Evolutionary conservation across 441 rosid genomes (phyloP), one percentile per base, ranked within the genome.

Genomic region (Erodium chrysanthum): DNA sequence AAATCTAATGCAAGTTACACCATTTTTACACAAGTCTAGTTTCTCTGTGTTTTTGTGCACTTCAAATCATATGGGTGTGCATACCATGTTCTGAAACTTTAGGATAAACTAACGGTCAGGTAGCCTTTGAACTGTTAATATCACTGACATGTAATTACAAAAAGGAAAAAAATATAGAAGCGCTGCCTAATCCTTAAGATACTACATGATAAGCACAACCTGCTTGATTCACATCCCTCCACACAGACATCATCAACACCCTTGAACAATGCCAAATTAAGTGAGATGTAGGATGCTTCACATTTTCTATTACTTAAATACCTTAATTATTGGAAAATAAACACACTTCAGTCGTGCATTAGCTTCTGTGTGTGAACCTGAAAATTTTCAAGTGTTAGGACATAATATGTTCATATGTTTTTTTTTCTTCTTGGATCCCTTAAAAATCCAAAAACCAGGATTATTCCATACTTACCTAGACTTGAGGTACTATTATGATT

Each of bases 341-440:
- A 79, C 80, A 77, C 83, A 87, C 80, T 78, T 86, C 27, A 88
- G 83, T 58, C 90, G 82, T 42, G 93, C 96, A 75, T 88, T 87
- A 46, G 95, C 95, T 73, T 72, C 77, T 58, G 74, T 29, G 67
- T 66, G 64, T 37, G 71, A 65, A 78, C 86, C 83, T 83, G 74
- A 70, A 40, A 74, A 46, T 68, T 42, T 65, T 23, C 66, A 67
- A 68, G 15, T 42, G 27, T 69, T 48, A 70, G 68, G 31, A 60
- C 21, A 27, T 33, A n/a, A 37, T 37, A 44, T 40, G 20, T 23
- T 29, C 20, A 44, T 40, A 25, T 6, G 10, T 0, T 23, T 58
- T 56, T 52, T 52, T 11, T 58, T 58, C 63, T 21, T 14, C 37
- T 23, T 15, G 18, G 67, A 15, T 1, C 52, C 1, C 50, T 18